Evolutionary conservation across 208 protist species (phyloP), one percentile per base, ranked within the genome.

Genomic region (Wallacemonas sp.): DNA sequence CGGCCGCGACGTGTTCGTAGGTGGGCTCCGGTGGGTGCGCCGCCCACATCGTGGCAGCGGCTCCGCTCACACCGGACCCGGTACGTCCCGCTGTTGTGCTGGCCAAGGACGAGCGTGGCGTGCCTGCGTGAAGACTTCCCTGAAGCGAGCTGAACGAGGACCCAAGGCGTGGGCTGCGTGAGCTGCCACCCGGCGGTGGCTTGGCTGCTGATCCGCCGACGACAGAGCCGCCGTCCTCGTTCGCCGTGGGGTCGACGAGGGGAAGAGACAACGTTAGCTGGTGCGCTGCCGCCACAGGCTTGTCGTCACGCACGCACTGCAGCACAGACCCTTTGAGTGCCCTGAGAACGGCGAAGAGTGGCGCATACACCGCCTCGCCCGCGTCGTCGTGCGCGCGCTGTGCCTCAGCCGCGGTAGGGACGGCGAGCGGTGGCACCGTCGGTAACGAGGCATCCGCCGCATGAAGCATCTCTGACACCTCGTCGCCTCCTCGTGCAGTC

Each of bases 321-420:
- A 92, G 24, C n/a, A 61, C 73, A 30, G 64, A 73, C 3, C 76
- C 85, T 60, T 92, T 92, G 5, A 87, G 63, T 13, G 81, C 77
- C 3, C 71, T 67, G 39, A 92, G 61, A 13, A 88, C 66, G 1
- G 79, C 58, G 19, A 68, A 52, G 13, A 73, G 70, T 55, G 77
- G 68, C 36, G 55, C 21, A n/a, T 81, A 64, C 36, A 76, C 42
- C 34, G 41, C 36, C 9, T 60, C 45, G 4, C 66, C 67, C 13
- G 44, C 48, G 5, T 65, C 39, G 36, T 38, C 55, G 39, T 44
- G 44, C 24, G 52, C 65, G 44, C 70, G 71, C 1, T 65, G 64
- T 9, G 34, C 27, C 27, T 33, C 48, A 50, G n/a, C 21, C 34
- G 10, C 44, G 44, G 17, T 27, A 26, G 45, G 13, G 0, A 17